phyloP scores from a whole-genome alignment of 352 stramenopile species.

The Globisporangium cystogenes region DNA sequence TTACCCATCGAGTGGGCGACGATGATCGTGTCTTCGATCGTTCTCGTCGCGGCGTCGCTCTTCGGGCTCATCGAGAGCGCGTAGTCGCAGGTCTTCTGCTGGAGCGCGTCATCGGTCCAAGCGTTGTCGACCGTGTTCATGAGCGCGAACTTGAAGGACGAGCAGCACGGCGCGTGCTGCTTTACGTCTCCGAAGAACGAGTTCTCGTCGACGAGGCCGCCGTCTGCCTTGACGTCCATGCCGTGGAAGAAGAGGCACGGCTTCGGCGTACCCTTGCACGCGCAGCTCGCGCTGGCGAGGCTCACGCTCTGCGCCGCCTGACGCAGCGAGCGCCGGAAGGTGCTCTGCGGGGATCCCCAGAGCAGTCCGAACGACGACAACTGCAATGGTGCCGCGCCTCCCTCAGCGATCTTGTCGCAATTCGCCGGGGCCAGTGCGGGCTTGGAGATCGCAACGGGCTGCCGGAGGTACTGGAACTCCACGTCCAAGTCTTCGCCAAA shows the following conservation, averaged over 20 bases:
- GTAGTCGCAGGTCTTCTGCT: slow-evolving; percentile 32
- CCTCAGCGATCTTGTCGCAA: slow-evolving; percentile 15
- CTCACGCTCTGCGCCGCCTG: slow-evolving; percentile 13
- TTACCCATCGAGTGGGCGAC: slow-evolving; percentile 65
- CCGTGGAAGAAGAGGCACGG: slow-evolving; percentile 59
- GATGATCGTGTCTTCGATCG: slow-evolving; percentile 57
- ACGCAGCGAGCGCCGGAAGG: slow-evolving; percentile 14
- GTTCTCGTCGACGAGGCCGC: slow-evolving; percentile 26
- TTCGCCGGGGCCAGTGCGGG: slow-evolving; percentile 17
- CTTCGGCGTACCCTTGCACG: slow-evolving; percentile 29
- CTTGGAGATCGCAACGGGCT: slow-evolving; percentile 13
- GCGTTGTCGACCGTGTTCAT: slow-evolving; percentile 39
- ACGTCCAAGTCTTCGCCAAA: slow-evolving; percentile 38
- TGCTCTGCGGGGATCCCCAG: slow-evolving; percentile 15
- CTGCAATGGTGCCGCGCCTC: slow-evolving; percentile 10
- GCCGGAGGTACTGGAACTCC: slow-evolving; percentile 11
- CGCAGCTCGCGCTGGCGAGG: slow-evolving; percentile 28
- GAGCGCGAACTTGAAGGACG: slow-evolving; percentile 37
- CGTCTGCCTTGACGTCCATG: slow-evolving; percentile 25
- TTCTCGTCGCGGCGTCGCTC: slow-evolving; percentile 24
- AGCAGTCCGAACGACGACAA: slow-evolving; percentile 20
- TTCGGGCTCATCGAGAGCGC: slow-evolving; percentile 28
- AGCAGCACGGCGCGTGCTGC: slow-evolving; percentile 56
- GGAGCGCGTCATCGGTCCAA: slow-evolving; percentile 35
- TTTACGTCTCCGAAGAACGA: slow-evolving; percentile 41